Evolutionary conservation across 1,139 yeast species (phyloP).

Genomic region (Yamadazyma dendronema): DNA sequence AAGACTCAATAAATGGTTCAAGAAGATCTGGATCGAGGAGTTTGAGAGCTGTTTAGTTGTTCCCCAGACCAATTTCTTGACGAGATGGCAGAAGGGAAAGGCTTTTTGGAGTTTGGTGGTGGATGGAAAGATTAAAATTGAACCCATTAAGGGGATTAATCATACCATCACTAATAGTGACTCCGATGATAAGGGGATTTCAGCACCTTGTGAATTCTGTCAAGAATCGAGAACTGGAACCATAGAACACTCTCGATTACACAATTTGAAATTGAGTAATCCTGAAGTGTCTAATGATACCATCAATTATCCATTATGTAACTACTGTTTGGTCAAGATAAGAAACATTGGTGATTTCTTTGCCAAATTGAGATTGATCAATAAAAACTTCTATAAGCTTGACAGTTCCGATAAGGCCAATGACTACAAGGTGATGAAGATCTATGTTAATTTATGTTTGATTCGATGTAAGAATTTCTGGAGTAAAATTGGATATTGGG

Average conservation of each 20-base stretch:
- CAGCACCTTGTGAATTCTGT: conserved; percentile 76
- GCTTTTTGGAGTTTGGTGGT: conserved; percentile 64
- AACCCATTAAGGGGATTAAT: conserved; percentile 83
- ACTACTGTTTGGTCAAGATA: conserved; percentile 74
- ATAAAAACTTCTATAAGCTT: conserved; percentile 41
- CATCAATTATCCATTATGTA: conserved; percentile 71
- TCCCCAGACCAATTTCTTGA: conserved; percentile 39
- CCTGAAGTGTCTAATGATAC: conserved; percentile 24
- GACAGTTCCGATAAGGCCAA: conserved; percentile 15
- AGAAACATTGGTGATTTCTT: conserved; percentile 78
- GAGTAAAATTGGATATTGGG: conserved; percentile 79
- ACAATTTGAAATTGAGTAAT: conserved; percentile 53
- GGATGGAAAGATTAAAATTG: conserved; percentile 80
- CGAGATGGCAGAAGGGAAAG: conserved; percentile 47
- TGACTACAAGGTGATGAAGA: conserved; percentile 26
- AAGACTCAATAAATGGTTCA: conserved; percentile 61
- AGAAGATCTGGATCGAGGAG: conserved; percentile 69
- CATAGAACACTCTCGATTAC: conserved; percentile 74
- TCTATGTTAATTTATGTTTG: conserved; percentile 26
- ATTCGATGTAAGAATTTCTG: conserved; percentile 60
- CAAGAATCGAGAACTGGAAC: conserved; percentile 71
- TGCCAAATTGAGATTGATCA: conserved; percentile 67
- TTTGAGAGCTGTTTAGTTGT: conserved; percentile 58
- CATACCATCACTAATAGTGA: conserved; percentile 54
- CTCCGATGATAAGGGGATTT: conserved; percentile 52